Evolutionary conservation across 2,329 filamentous ascomycete genomes (phyloP).

Genomic region (Fusarium phyllophilum): DNA sequence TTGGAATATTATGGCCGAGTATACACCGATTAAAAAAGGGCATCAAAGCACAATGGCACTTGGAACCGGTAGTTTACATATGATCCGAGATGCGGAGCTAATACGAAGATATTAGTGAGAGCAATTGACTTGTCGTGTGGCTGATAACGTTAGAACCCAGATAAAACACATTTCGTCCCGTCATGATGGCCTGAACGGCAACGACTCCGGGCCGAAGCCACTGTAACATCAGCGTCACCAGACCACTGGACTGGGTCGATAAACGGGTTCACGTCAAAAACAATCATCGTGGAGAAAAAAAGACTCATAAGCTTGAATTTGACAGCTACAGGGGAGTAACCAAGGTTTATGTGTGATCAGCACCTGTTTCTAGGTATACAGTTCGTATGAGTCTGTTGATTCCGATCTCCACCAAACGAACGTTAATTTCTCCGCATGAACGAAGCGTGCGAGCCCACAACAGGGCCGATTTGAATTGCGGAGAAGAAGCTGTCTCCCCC

Average conservation of each 20-base stretch:
- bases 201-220: not conserved
- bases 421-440: conserved; percentile 13
- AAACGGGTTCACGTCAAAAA: not conserved
- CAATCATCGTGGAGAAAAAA: not conserved
- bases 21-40: not conserved
- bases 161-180: not conserved
- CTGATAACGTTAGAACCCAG: not conserved
- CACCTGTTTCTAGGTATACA: conserved; percentile 12
- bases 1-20: not conserved
- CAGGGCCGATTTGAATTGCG: conserved; percentile 31
- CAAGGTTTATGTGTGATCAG: not conserved
- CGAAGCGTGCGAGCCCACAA: conserved; percentile 8
- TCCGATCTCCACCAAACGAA: not conserved
- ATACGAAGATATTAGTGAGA: not conserved
- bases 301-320: not conserved
- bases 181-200: not conserved
- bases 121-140: not conserved
- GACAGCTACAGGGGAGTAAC: conserved; percentile 7
- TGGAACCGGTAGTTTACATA: not conserved
- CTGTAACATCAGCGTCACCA: conserved; percentile 17
- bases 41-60: not conserved
- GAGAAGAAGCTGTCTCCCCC: conserved; percentile 24
- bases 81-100: not conserved
- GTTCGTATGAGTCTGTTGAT: not conserved
- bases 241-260: conserved; percentile 23